Conservation (phyloP, 1,139 yeast species). For the Kurtzmaniella quercitrusa region DNA sequence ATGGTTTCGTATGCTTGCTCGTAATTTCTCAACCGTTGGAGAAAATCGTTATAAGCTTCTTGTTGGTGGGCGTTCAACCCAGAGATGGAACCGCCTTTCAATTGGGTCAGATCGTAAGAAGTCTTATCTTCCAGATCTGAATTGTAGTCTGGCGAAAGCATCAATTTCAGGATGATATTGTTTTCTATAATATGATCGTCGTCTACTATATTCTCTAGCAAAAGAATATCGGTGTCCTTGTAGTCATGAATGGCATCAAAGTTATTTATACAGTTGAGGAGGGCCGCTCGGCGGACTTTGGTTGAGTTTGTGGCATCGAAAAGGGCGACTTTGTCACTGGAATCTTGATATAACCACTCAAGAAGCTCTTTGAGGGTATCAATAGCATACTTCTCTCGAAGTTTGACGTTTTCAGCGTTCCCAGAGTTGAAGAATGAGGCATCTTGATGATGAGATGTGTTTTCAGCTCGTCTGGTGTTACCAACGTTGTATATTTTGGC, state of each 20-base stretch:
- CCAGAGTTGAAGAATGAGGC: constrained; percentile 6
- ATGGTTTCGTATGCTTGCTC: constrained; percentile 73
- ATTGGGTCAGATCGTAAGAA: constrained; percentile 4
- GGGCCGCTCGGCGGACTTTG: constrained; percentile 60
- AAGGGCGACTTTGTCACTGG: constrained; percentile 58
- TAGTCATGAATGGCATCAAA: constrained; percentile 16
- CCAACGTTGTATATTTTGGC: constrained; percentile 75
- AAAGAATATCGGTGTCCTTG: constrained; percentile 80
- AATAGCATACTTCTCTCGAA: constrained; percentile 6
- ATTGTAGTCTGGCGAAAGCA: constrained; percentile 84
- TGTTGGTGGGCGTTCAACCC: constrained; percentile 1
- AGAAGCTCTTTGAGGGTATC: constrained; percentile 6
- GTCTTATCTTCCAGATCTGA: constrained; percentile 20
- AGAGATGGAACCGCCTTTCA: constrained; percentile 61
- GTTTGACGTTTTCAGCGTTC: constrained; percentile 6
- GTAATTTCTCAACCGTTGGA: constrained; percentile 68
- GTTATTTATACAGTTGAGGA: constrained; percentile 56
- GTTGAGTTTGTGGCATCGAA: constrained; percentile 85
- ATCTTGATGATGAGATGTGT: constrained; percentile 3
- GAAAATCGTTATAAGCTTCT: constrained; percentile 46
- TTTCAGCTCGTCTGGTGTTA: constrained; percentile 26
- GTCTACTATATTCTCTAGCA: constrained; percentile 88
- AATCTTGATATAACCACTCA: constrained; percentile 6
- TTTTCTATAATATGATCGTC: constrained; percentile 66
- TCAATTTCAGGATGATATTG: constrained; percentile 83